These are phyloP conservation scores for Stereum hirsutum DNA, from an alignment of 1,284 basidiomycete species.

Conservation along the genomic window DNA sequence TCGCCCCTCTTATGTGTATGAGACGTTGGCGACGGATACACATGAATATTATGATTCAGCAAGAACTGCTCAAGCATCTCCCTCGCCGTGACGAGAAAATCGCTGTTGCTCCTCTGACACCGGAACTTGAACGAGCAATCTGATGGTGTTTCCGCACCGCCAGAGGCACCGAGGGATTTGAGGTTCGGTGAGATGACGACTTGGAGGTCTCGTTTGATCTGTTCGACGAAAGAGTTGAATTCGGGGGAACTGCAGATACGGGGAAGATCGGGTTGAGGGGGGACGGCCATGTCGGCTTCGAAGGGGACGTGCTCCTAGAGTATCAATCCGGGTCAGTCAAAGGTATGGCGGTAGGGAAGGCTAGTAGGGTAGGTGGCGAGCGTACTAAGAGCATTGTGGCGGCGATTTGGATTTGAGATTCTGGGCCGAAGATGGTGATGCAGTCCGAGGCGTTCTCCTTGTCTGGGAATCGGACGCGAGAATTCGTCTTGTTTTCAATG, in stretches of 20 bases:
- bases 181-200: conserved; percentile 80
- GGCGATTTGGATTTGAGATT: conserved; percentile 94
- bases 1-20: conserved; percentile 78
- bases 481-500: conserved; percentile 95
- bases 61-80: conserved; percentile 94
- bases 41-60: conserved; percentile 73
- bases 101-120: conserved; percentile 89
- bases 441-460: conserved; percentile 90
- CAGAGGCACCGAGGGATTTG: conserved; percentile 34
- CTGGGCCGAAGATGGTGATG: conserved; percentile 92
- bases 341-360: conserved; percentile 10
- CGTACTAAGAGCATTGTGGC: conserved; percentile 89
- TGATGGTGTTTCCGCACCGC: conserved; percentile 39
- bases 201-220: conserved; percentile 89
- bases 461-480: conserved; percentile 89
- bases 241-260: conserved; percentile 71
- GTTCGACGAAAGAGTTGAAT: conserved; percentile 77
- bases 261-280: conserved; percentile 73
- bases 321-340: background rate
- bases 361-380: conserved; percentile 14
- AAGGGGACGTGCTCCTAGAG: conserved; percentile 90
- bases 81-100: conserved; percentile 83
- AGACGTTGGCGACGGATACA: conserved; percentile 66
- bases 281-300: conserved; percentile 91
- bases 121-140: conserved; percentile 94